phyloP scores from a whole-genome alignment of 2,329 filamentous ascomycete species.

The Aspergillus tanneri region DNA sequence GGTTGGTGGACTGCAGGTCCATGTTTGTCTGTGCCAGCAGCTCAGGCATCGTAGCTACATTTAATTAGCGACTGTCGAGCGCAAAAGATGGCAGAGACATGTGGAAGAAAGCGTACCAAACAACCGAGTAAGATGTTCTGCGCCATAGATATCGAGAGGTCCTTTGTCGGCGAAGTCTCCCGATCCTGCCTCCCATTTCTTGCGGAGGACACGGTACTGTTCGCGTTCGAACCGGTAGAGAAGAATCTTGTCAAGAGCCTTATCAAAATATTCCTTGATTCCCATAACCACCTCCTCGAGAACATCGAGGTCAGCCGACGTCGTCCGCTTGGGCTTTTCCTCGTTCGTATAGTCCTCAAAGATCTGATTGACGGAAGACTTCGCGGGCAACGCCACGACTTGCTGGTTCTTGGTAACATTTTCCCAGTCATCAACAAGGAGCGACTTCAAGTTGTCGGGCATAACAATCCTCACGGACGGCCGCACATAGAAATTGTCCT shows the following conservation, averaged over 20 bases:
- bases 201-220: slow-evolving; percentile 77
- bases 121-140: slow-evolving; percentile 84
- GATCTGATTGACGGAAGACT: slow-evolving; percentile 71
- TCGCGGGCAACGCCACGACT: slow-evolving; percentile 79
- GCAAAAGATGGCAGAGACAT: not conserved
- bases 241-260: slow-evolving; percentile 79
- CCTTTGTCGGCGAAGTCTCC: slow-evolving; percentile 68
- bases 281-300: slow-evolving; percentile 86
- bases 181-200: slow-evolving; percentile 63
- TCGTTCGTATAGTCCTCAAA: slow-evolving; percentile 75
- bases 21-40: slow-evolving; percentile 97
- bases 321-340: slow-evolving; percentile 67
- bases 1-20: slow-evolving; percentile 85
- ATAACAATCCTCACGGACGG: slow-evolving; percentile 84
- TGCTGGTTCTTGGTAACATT: slow-evolving; percentile 95
- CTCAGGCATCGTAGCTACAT: slow-evolving; percentile 82
- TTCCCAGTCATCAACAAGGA: slow-evolving; percentile 98
- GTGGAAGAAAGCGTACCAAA: slow-evolving; percentile 64
- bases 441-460: slow-evolving; percentile 84
- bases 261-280: slow-evolving; percentile 91
- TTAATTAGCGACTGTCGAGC: slow-evolving; percentile 5
- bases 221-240: slow-evolving; percentile 91
- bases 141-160: slow-evolving; percentile 81
- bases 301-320: slow-evolving; percentile 69
- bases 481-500: slow-evolving; percentile 79